A percentile compares a stretch with the other conserved stretches of the same genome.
These are phyloP conservation scores for Murraya paniculata DNA, from an alignment of 345 rosid species.

Conservation along the genomic window DNA sequence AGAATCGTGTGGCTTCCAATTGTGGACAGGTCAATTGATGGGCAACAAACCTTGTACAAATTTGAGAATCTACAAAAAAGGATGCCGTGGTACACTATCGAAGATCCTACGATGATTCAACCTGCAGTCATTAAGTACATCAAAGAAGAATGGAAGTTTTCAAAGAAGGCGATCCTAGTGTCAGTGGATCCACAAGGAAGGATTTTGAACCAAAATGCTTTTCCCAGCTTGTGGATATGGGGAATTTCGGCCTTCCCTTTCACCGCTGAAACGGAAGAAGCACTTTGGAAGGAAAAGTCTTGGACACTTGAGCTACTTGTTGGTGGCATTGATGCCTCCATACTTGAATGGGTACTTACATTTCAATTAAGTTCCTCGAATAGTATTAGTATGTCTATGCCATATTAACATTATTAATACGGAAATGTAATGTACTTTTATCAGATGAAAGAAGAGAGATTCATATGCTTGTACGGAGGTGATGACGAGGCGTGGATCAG, in stretches of 20 bases:
- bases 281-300: slow-evolving; percentile 28
- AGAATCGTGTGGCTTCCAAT: slow-evolving; percentile 51
- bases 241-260: slow-evolving; percentile 26
- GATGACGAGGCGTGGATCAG: slow-evolving; percentile 34
- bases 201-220: slow-evolving; percentile 19
- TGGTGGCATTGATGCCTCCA: slow-evolving; percentile 23
- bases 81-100: slow-evolving; percentile 35
- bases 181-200: slow-evolving; percentile 32
- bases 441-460: slow-evolving; percentile 19
- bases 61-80: slow-evolving; percentile 19
- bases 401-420: background rate
- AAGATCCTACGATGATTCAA: slow-evolving; percentile 25
- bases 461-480: slow-evolving; percentile 39
- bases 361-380: background rate
- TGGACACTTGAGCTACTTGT: slow-evolving; percentile 34
- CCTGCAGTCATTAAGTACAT: slow-evolving; percentile 31
- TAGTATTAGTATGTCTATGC: background rate
- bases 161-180: slow-evolving; percentile 26
- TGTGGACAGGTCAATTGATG: slow-evolving; percentile 22
- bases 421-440: background rate
- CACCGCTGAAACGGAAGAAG: slow-evolving; percentile 23
- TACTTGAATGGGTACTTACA: slow-evolving; percentile 27
- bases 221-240: slow-evolving; percentile 35
- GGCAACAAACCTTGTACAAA: slow-evolving; percentile 22
- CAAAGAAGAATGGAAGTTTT: slow-evolving; percentile 29